Evolutionary conservation across 768 basidiomycete genomes (phyloP).

Genomic region (Epithele typhae): DNA sequence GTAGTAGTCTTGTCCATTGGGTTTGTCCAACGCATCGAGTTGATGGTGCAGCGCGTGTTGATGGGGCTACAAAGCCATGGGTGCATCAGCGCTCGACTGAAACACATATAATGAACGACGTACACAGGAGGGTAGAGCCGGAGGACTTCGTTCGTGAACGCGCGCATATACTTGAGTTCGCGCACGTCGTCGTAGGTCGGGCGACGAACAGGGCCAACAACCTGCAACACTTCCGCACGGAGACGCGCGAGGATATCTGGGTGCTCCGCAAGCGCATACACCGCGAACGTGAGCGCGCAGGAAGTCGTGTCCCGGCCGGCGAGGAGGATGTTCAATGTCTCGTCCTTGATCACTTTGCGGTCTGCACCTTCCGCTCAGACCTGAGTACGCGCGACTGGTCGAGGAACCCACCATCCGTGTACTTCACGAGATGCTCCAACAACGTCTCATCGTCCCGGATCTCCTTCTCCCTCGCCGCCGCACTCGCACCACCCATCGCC

Average conservation of each 20-base stretch:
- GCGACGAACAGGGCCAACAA: slow-evolving; percentile 19
- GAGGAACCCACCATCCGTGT: slow-evolving; percentile 32
- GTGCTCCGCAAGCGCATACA: slow-evolving; percentile 28
- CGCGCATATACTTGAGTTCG: slow-evolving; percentile 24
- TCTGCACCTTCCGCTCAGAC: slow-evolving; percentile 15
- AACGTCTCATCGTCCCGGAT: slow-evolving; percentile 31
- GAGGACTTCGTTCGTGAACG: slow-evolving; percentile 28
- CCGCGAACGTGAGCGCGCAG: slow-evolving; percentile 25
- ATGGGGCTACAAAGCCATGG: slow-evolving; percentile 1
- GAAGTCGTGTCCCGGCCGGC: slow-evolving; percentile 22
- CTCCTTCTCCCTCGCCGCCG: slow-evolving; percentile 10
- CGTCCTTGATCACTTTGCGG: slow-evolving; percentile 23
- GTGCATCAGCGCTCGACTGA: neutral
- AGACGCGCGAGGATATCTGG: slow-evolving; percentile 24
- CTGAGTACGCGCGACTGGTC: neutral
- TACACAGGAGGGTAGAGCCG: slow-evolving; percentile 29
- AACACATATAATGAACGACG: slow-evolving; percentile 1
- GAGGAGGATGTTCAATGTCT: slow-evolving; percentile 28
- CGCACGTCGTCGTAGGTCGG: slow-evolving; percentile 31
- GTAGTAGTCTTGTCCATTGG: slow-evolving; percentile 8
- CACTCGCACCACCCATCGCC: slow-evolving; percentile 4
- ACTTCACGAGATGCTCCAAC: slow-evolving; percentile 34
- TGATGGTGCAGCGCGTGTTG: slow-evolving; percentile 7
- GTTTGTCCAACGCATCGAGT: slow-evolving; percentile 12
- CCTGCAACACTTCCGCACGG: slow-evolving; percentile 25